Evolutionary conservation across 768 basidiomycete genomes (phyloP).

Genomic region (Russula sp.): DNA sequence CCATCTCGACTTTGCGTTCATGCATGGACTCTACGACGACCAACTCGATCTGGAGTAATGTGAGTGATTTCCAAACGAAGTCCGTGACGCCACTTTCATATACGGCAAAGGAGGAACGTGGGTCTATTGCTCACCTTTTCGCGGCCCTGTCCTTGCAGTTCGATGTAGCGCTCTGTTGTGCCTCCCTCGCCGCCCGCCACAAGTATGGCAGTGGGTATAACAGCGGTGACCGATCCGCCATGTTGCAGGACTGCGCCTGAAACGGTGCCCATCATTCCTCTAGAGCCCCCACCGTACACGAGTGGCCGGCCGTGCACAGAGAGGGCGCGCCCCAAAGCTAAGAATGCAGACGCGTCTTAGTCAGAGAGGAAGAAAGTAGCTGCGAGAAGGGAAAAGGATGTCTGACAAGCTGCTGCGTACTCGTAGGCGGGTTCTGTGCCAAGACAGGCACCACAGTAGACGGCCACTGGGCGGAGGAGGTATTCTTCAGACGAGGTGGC

Average conservation of each 20-base stretch:
- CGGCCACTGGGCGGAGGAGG: constrained; percentile 47
- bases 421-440: constrained; percentile 59
- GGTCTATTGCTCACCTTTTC: constrained; percentile 30
- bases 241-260: constrained; percentile 56
- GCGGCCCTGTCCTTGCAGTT: constrained; percentile 31
- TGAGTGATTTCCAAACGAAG: not conserved
- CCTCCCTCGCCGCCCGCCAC: constrained; percentile 58
- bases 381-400: not conserved
- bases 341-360: not conserved
- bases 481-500: not conserved
- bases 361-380: not conserved
- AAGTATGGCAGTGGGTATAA: constrained; percentile 74
- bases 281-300: constrained; percentile 81
- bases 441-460: constrained; percentile 76
- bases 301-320: constrained; percentile 54
- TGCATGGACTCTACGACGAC: constrained; percentile 78
- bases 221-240: constrained; percentile 70
- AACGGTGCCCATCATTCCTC: constrained; percentile 84
- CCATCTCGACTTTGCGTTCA: constrained; percentile 90
- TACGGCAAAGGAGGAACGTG: not conserved
- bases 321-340: constrained; percentile 71
- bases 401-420: constrained; percentile 66
- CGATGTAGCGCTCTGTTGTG: constrained; percentile 28
- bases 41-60: not conserved
- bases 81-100: not conserved